Evolutionary conservation across 176 grass and related monocot species (phyloP), one percentile per base, ranked within the genome.

Genomic region (Aegilops speltoides): DNA sequence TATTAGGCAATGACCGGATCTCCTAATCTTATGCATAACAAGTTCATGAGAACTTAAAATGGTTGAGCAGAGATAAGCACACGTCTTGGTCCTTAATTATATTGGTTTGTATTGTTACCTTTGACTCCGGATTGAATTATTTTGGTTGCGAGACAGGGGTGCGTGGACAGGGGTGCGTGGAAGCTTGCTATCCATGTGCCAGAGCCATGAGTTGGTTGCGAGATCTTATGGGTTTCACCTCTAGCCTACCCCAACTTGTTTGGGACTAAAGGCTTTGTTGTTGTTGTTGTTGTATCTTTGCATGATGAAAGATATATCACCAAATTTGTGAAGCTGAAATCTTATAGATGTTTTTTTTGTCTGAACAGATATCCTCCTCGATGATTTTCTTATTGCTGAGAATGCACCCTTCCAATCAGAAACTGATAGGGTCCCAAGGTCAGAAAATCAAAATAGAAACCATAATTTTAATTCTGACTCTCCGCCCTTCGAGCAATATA

Each of bases 311-410:
- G 54, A 82, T 23, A 70, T 65, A 63, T 76, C 41, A 81, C 79
- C 78, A 72, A 83, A 77, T 84, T 75, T 63, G 31, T 65, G 29
- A 36, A 17, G 9, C 69, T 81, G 36, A 63, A 76, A 80, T 84
- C 81, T 80, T 65, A 87, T 80, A 48, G 26, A 79, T 71, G 13
- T 85, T 68, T 14, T 82, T 82, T 85, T 91, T 34, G 19, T 17
- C 50, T 26, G 60, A 48, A 86, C 87, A 99, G 97, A 99, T 86
- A 82, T 96, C 82, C 94, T 99, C 61, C 97, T 99, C 0, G 92
- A 82, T 41, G 97, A 96, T 90, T 88, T 99, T 76, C 94, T 99
- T 88, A 81, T 99, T 78, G 97, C 97, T 15, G 97, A 99, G 37
- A 94, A 99, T 93, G 90, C 94, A 85, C 90, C 91, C 78, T 87